Base-by-base conservation (phyloP, 371 early-diverging fungal species). In the Mortierella sp. region DNA sequence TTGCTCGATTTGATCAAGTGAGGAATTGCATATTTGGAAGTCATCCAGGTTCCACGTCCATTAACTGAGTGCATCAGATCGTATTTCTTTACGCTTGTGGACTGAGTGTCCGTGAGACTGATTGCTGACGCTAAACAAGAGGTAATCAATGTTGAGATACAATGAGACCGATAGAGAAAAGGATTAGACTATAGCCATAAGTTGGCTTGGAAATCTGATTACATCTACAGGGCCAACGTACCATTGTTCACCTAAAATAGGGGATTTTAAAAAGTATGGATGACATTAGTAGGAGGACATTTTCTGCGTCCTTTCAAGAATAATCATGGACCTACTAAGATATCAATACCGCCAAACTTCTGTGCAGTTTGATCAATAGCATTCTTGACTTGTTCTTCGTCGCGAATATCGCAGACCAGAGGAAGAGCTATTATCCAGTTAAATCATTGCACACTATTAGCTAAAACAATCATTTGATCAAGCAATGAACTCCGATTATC, bases 51-150 rank as follows among this genome's bases (percentile, higher is more conserved):
- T 4, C 96, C 96, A 34, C 95, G 88, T 4, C 89, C 89, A 74
- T 95, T 95, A 84, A 95, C 87, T 53, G 83, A 76, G 82, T 93
- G 89, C 95, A 95, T 95, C 75, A 95, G 83, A 75, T 95, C 94
- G 59, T 89, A 93, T 81, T 87, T 91, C 79, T 94, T 95, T 60
- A 89, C 77, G 4, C 86, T 58, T 0, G 93, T 93, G 19, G 78
- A 75, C 63, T 84, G 84, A 0, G 93, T 94, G 64, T 88, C 75
- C 15, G 91, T 91, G 68, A 93, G 78, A 60, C 84, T 83, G 73
- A 95, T 95, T 1, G 96, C 96, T 29, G 90, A 90, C 1, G 92
- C 86, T 85, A 72, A 53, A 23, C 7, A 7, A 23, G 51, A 29
- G 15, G 43, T 37, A 19, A n/a, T 19, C n/a, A 17, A 45, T n/a